Conservation (phyloP, 2,329 filamentous ascomycete genomes). For the Ceratocystis cubensis region DNA sequence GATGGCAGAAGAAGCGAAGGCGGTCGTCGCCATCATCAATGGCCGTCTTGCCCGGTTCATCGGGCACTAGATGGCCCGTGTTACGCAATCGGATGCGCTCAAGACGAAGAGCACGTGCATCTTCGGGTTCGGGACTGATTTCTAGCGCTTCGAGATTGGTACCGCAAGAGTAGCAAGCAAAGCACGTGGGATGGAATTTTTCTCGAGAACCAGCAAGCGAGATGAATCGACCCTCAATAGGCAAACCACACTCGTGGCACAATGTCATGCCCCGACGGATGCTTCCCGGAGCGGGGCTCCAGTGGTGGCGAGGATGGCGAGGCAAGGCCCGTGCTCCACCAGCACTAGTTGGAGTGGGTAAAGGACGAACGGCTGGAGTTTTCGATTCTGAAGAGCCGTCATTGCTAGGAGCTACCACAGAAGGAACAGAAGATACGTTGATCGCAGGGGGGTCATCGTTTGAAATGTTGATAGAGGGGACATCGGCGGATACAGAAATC, state of each 20-base stretch:
- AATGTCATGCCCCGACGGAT: conserved; percentile 46
- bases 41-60: conserved; percentile 50
- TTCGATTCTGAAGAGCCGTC: conserved; percentile 26
- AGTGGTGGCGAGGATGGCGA: conserved; percentile 40
- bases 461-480: conserved; percentile 34
- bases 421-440: conserved; percentile 26
- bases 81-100: conserved; percentile 55
- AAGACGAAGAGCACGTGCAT: conserved; percentile 56
- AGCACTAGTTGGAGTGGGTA: conserved; percentile 36
- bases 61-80: conserved; percentile 45
- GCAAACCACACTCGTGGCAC: conserved; percentile 71
- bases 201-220: conserved; percentile 58
- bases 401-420: conserved; percentile 36
- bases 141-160: conserved; percentile 88
- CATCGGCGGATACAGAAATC: conserved; percentile 29
- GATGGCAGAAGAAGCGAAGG: conserved; percentile 84
- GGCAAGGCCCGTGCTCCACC: conserved; percentile 26
- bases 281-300: conserved; percentile 42
- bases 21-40: conserved; percentile 60
- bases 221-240: conserved; percentile 84
- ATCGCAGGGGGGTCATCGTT: conserved; percentile 27
- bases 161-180: conserved; percentile 75
- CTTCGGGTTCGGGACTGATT: conserved; percentile 83
- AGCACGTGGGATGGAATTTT: conserved; percentile 89
- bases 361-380: conserved; percentile 30